Base-by-base conservation (phyloP, 2,329 filamentous ascomycete genomes). In the Diplodia mutila region DNA sequence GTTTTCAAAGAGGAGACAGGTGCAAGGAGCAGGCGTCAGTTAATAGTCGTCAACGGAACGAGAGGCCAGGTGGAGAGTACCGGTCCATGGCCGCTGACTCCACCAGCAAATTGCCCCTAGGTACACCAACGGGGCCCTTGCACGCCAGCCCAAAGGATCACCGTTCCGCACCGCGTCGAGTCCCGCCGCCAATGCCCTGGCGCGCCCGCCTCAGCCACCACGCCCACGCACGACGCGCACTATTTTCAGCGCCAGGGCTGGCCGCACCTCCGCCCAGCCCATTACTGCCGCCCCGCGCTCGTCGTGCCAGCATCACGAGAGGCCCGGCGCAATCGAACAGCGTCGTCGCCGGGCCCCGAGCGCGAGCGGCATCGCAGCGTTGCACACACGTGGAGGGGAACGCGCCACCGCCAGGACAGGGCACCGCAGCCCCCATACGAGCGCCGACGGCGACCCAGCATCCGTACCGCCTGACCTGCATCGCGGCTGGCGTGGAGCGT, bases 1-100 rank as follows among this genome's bases (percentile, higher is more conserved):
- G 23, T 29, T 21, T 34, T 23, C 37, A 66, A 25, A 32, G 65
- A 67, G 46, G 23, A 29, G 66, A 29, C 29, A 14, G 53, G 65
- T 23, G 65, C 65, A 53, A 66, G 65, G 65, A 57, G 49, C 39
- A 23, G 55, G 48, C 7, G 61, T 25, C 23, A 49, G 64, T 48
- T 49, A 66, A 66, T 59, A 66, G 48, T 46, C 42, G 42, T 21
- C 42, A 46, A 46, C 34, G 63, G 54, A 42, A 57, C 29, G 34
- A 63, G 52, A 67, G 57, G 66, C 34, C 66, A 67, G 57, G 34
- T 67, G 59, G 66, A 63, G 51, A 55, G 57, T 37, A 48, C 53
- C 53, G 53, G 52, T 54, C 52, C 52, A 54, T 54, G 52, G 52
- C 52, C 52, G 52, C 52, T 61, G 25, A 61, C 39, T 61, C 34